Evolutionary conservation across 257 asterid species (phyloP), one percentile per base, ranked within the genome.

Genomic region (Solanum sparsipilum): DNA sequence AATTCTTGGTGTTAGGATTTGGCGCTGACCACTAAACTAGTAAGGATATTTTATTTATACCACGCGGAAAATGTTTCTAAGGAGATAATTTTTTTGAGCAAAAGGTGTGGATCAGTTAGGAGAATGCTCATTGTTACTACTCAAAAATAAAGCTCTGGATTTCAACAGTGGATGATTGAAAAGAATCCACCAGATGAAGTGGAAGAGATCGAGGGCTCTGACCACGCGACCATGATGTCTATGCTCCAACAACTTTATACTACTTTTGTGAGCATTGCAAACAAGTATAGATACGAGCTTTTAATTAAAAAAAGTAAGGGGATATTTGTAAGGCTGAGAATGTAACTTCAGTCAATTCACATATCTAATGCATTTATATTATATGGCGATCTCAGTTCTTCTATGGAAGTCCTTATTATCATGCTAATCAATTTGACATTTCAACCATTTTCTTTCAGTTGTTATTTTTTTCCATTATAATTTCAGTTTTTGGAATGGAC

Each of bases 111-210:
- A 29, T 88, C 91, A 0, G 93, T 90, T 16, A 71, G 65, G 29
- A 84, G 93, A 7, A 89, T 89, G 9, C 87, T 82, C 72, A 56
- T 91, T 68, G 52, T 88, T 7, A 23, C 87, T 2, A 48, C 38
- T 27, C 76, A 11, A 87, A 78, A 93, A 91, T 86, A 91, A 86
- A 81, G 8, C 31, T 41, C 29, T 12, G 15, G 39, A 6, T 84
- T 86, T 9, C 89, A 85, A 32, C 76, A 70, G 41, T 91, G 90
- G 90, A 88, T 92, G 91, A 88, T 89, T 12, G 18, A 83, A 72
- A 72, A 87, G 18, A 92, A 91, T 67, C 92, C 91, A n/a, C 93
- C 92, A 3, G 35, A 88, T 78, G 89, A 92, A 90, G 29, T 27
- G 29, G 29, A 27, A 27, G 29, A 27, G 29, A 27, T 27, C 29